phyloP scores from a whole-genome alignment of 2,329 filamentous ascomycete genomes.

The Paramyrothecium roridum region DNA sequence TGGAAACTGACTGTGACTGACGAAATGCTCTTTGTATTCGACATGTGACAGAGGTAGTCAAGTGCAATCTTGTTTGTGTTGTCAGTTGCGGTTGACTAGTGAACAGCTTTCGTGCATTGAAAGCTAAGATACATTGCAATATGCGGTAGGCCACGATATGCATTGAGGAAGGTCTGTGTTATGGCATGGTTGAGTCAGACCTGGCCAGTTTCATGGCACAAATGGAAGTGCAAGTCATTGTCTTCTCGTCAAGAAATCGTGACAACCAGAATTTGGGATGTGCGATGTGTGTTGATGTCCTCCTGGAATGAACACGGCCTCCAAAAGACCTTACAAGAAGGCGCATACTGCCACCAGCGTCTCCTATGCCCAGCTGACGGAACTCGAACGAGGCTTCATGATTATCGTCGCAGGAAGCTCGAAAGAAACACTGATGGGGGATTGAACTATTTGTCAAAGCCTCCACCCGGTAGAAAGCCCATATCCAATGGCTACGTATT shows the following conservation, averaged over 20 bases:
- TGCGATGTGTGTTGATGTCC: background rate
- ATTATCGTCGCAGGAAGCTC: background rate
- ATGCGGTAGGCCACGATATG: background rate
- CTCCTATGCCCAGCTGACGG: background rate
- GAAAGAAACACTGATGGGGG: background rate
- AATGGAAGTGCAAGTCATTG: background rate
- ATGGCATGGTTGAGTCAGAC: background rate
- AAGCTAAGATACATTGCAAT: background rate
- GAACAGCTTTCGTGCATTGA: background rate
- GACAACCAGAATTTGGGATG: background rate
- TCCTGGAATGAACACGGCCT: background rate
- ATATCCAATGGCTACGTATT: slow-evolving; percentile 1
- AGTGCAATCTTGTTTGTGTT: background rate
- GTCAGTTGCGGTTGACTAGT: too few species aligned
- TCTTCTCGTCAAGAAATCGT: background rate
- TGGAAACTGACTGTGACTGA: background rate
- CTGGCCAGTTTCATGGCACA: background rate
- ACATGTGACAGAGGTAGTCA: background rate
- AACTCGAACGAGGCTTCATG: background rate
- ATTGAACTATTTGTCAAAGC: background rate
- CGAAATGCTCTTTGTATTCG: background rate
- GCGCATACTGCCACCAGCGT: background rate
- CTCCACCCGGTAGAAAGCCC: background rate
- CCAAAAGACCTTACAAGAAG: background rate
- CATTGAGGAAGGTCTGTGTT: background rate